Base-by-base conservation (phyloP, 78 protist genomes). In the Chrysochromulina parva region DNA sequence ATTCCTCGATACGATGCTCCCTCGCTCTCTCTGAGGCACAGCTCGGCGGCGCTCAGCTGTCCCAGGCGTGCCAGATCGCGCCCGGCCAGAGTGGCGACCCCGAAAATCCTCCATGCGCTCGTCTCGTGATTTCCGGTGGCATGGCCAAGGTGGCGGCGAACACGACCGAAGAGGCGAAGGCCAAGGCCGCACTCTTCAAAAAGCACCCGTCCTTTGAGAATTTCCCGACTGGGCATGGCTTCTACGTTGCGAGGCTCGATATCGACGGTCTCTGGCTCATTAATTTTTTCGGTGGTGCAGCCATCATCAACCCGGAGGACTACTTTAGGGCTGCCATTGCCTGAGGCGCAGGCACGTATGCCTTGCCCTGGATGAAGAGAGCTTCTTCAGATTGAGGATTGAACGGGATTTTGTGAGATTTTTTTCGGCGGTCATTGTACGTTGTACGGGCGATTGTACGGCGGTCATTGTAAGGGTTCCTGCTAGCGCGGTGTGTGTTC, bases 31-130 rank as follows among this genome's bases (percentile, higher is more conserved):
- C 28, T 47, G 81, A 74, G 16, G 81, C 81, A 7, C 16, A 7
- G 57, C 17, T 74, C 9, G 17, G 28, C 50, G 47, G 57, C 9
- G 81, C 81, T 16, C 62, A 58, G 62, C 62, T 7, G 24, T 16
- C 50, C 17, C 47, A 74, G 85, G 24, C 85, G 53, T 78, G 85
- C 85, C 7, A 78, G 53, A 78, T 78, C 38, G 85, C 28, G 20
- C 14, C 13, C 26, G 11, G 3, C 20, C 55, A 22, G 7, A 38
- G 38, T 38, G 85, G 85, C 24, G 85, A 78, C 48, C 85, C 85
- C 10, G 85, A 78, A 20, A 78, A 78, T 47, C 85, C 85, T 2
- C 85, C 85, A 6, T 78, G 85, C 22, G 85, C 85, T 9, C 53
- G 85, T 9, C 85, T 78, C 55, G 85, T 78, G n/a, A 2, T 78